Percentiles rank a stretch among this genome's conserved stretches.
Conservation (phyloP, 441 rosid species). For the Breynia disticha region DNA sequence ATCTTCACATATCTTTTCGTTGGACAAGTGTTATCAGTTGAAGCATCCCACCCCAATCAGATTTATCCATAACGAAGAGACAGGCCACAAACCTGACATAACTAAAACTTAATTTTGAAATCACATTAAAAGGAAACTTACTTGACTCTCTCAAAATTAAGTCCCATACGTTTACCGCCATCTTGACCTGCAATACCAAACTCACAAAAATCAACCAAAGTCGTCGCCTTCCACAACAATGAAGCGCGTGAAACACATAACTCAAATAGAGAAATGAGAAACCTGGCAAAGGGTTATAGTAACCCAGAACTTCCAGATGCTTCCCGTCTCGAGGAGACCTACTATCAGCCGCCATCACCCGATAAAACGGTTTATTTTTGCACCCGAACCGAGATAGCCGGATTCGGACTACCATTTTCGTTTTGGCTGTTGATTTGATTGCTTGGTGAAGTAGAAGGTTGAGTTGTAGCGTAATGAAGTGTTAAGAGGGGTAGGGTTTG, state of each 20-base stretch:
- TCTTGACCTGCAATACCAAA: constrained; percentile 46
- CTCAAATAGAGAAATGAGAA: neutral
- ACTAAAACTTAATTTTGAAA: too few relatives aligned
- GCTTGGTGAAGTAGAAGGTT: too few relatives aligned
- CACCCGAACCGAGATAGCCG: constrained; percentile 60
- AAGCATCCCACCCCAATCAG: too few relatives aligned
- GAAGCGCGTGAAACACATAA: neutral
- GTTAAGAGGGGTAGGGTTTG: too few relatives aligned
- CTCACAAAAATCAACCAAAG: constrained; percentile 7
- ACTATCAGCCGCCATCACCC: constrained; percentile 59
- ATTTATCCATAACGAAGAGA: too few relatives aligned
- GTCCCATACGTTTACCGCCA: constrained; percentile 80
- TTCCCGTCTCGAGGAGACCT: constrained; percentile 65
- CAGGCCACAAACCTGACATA: too few relatives aligned
- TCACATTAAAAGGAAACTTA: constrained; percentile 21
- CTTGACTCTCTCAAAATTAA: constrained; percentile 67
- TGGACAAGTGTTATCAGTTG: too few relatives aligned
- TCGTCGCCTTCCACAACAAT: neutral
- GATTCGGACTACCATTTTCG: constrained; percentile 49
- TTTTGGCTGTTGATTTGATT: too few relatives aligned
- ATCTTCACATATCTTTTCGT: too few relatives aligned
- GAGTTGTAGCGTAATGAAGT: too few relatives aligned
- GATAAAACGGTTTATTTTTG: constrained; percentile 48
- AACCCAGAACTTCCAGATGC: constrained; percentile 64
- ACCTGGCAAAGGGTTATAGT: constrained; percentile 61